Conservation (phyloP, 2,329 filamentous ascomycete genomes). For the Massarina eburnea region DNA sequence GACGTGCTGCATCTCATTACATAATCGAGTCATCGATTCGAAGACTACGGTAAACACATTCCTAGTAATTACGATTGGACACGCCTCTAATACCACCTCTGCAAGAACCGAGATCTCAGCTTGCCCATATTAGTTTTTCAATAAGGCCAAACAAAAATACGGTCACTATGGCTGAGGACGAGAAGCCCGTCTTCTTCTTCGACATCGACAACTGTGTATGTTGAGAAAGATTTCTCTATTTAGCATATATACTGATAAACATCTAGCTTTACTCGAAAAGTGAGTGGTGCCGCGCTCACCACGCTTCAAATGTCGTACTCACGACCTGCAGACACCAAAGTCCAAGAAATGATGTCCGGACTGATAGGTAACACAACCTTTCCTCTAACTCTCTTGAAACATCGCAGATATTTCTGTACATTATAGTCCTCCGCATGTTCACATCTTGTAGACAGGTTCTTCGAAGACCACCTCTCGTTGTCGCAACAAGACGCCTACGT, state of each 20-base stretch:
- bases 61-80: too few species aligned
- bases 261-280: conserved; percentile 78
- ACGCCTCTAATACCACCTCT: too few species aligned
- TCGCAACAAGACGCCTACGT: conserved; percentile 75
- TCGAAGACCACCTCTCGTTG: conserved; percentile 70
- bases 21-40: too few species aligned
- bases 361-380: conserved; percentile 63
- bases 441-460: conserved; percentile 55
- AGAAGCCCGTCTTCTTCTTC: conserved; percentile 68
- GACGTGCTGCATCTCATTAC: too few species aligned
- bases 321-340: conserved; percentile 64
- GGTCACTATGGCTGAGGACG: conserved; percentile 28
- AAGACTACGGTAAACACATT: too few species aligned
- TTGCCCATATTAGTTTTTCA: neutral
- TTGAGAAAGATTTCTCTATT: conserved; percentile 13
- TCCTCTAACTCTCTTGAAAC: neutral
- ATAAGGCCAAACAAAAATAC: neutral
- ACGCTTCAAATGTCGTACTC: conserved; percentile 14
- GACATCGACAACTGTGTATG: conserved; percentile 95
- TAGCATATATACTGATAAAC: conserved; percentile 9
- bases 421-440: too few species aligned
- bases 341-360: conserved; percentile 84
- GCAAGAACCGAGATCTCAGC: too few species aligned
- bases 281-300: conserved; percentile 44
- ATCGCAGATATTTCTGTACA: too few species aligned